These are phyloP conservation scores for Epichloe hybrida DNA, from an alignment of 2,329 filamentous ascomycete genomes.

Conservation along the genomic window DNA sequence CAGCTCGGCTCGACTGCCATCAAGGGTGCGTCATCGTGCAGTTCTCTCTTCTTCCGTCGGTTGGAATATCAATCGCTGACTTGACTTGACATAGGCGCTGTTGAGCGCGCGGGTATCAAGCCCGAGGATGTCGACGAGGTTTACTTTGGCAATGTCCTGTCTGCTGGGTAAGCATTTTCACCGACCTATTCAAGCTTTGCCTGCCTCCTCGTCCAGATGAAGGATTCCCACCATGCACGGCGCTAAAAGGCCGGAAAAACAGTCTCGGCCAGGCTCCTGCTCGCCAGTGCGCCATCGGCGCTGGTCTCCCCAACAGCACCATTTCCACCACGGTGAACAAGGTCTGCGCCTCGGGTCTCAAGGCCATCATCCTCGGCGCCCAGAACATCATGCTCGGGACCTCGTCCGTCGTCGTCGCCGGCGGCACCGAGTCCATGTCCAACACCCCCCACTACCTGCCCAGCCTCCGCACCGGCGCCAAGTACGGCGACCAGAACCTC, in stretches of 20 bases:
- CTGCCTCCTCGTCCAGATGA: too few relatives aligned
- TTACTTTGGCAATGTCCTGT: conserved; percentile 96
- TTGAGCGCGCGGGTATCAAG: conserved; percentile 81
- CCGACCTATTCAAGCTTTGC: background rate
- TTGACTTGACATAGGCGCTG: conserved; percentile 40
- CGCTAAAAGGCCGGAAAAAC: background rate
- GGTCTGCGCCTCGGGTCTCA: conserved; percentile 90
- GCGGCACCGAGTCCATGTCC: conserved; percentile 96
- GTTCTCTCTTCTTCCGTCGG: background rate
- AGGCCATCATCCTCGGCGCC: conserved; percentile 85
- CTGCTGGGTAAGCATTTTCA: conserved; percentile 58
- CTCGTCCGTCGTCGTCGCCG: conserved; percentile 83
- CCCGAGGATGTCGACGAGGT: conserved; percentile 87
- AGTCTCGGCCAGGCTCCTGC: conserved; percentile 94
- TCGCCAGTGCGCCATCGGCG: conserved; percentile 81
- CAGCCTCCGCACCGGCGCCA: conserved; percentile 71
- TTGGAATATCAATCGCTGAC: background rate
- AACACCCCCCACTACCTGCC: conserved; percentile 94
- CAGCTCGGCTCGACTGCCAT: conserved; percentile 86
- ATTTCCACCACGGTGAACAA: conserved; percentile 96
- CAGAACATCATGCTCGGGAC: conserved; percentile 97
- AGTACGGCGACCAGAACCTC: conserved; percentile 83
- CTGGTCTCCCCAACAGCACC: conserved; percentile 67
- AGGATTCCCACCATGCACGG: background rate
- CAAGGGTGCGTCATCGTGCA: conserved; percentile 49